Evolutionary conservation across 306 rosid genomes (phyloP), one percentile per base, ranked within the genome.

Genomic region (Psophocarpus tetragonolobus): DNA sequence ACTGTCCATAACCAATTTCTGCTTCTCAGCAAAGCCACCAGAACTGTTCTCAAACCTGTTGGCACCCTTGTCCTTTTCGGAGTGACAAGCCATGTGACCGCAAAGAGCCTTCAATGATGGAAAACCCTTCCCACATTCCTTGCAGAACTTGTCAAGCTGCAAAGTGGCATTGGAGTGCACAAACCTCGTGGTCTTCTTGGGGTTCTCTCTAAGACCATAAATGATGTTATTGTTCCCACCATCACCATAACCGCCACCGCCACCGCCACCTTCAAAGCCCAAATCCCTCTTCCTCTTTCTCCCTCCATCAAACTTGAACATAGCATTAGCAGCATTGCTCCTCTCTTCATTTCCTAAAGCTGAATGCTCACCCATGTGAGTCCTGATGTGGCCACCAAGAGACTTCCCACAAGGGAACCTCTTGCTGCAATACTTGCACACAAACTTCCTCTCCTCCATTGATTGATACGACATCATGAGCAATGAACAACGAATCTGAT

Each of bases 51-150:
- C 86, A 75, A 75, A 44, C 85, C 47, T 81, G 21, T 13, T 73
- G 53, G 69, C 24, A 61, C 83, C 80, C 67, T 75, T 90, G 44
- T 90, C 96, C 61, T 86, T 92, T 5, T 92, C 97, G 3, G 92
- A 87, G 78, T 92, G 97, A 83, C 86, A 85, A 71, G 94, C 97
- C 98, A 94, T 90, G 88, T 92, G 97, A 41, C 97, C 94, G 78
- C 90, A 89, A 3, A 92, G 81, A 80, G 97, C 95, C 80, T 94
- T 91, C 87, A 86, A 61, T 23, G 97, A 92, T 24, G 85, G 72
- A 72, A 94, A 94, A 50, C 93, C 90, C 82, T 88, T 89, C 11
- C 98, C 97, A 84, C 97, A 92, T 85, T 92, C 92, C 68, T 84
- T 90, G 50, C 98, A 94, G 32, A 88, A 80, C 21, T 74, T 85